Evolutionary conservation across 768 basidiomycete genomes (phyloP), one percentile per base, ranked within the genome.

Genomic region (Calocybe cyanea): DNA sequence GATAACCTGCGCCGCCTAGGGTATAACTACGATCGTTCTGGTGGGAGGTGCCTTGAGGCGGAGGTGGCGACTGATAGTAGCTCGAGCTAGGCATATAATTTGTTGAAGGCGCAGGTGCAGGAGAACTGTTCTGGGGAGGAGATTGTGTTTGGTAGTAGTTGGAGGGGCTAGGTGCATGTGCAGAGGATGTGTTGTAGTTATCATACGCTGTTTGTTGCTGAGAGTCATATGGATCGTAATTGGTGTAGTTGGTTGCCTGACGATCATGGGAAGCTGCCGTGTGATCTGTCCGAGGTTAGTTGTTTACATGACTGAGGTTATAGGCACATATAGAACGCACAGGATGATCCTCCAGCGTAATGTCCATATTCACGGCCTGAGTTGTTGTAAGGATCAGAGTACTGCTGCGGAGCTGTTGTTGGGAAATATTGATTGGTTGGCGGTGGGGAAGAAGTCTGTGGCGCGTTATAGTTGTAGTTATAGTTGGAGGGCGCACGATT

Each of bases 1-100:
- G 7, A 17, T 86, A 85, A 7, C 75, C 73, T 43, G 72, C 72
- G 15, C 78, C 81, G 4, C 78, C 76, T 23, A 77, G 68, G 6
- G 78, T 73, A 59, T 85, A 81, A 44, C 65, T 72, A n/a, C 72
- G 76, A 24, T 79, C 73, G 21, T 66, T 64, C 20, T 63, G 63
- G 48, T 58, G 46, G 40, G 49, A 38, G 42, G 59, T 43, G 13
- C 39, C 49, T 43, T 33, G 14, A 58, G 51, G 38, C 43, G 39
- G 42, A 40, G 54, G 18, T 51, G 62, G 53, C 38, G 47, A 46
- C 70, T 75, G 65, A 76, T 79, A 3, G 63, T 57, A 33, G 72
- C 47, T 45, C 11, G 48, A 50, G 8, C 20, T 62, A 54, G 49
- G 59, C 52, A 50, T 59, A 38, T 55, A 50, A n/a, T 24, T 39